Percentiles rank a stretch among this genome's conserved stretches.
phyloP scores from a whole-genome alignment of 225 moss, liverwort and hornwort species.

The Rhytidiadelphus loreus region DNA sequence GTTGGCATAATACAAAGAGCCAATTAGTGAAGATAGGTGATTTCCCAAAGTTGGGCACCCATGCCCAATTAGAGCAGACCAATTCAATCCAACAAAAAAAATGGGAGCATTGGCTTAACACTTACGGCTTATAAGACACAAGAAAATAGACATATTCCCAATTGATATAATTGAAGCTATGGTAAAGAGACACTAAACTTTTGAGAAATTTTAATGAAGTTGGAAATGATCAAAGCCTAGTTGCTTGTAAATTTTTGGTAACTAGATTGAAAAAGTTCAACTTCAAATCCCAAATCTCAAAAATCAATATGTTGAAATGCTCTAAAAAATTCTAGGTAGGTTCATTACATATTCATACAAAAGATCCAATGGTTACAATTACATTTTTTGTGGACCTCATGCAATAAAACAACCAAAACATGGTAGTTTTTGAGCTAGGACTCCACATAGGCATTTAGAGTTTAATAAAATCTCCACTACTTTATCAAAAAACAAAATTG shows the following conservation, averaged over 20 bases:
- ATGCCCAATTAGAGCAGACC: not conserved
- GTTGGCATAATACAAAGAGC: not conserved
- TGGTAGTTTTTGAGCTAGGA: fast-evolving
- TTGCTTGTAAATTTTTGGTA: not conserved
- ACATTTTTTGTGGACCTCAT: not conserved
- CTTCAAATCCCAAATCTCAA: not conserved
- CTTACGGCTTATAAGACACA: not conserved
- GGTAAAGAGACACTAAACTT: fast-evolving
- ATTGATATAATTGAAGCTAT: not conserved
- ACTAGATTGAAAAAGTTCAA: not conserved
- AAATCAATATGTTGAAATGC: not conserved
- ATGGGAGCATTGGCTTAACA: not conserved
- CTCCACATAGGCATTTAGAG: not conserved
- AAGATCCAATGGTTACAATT: not conserved
- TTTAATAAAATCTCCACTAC: not conserved
- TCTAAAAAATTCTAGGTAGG: not conserved
- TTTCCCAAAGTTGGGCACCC: fast-evolving
- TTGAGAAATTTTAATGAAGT: not conserved
- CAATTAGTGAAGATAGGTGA: too few species aligned
- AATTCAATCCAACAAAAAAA: not conserved
- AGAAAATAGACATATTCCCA: not conserved
- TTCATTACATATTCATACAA: not conserved
- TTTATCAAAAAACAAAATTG: not conserved
- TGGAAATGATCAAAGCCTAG: not conserved
- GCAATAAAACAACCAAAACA: not conserved